Evolutionary conservation across 441 rosid genomes (phyloP).

Genomic region (Metrosideros polymorpha): DNA sequence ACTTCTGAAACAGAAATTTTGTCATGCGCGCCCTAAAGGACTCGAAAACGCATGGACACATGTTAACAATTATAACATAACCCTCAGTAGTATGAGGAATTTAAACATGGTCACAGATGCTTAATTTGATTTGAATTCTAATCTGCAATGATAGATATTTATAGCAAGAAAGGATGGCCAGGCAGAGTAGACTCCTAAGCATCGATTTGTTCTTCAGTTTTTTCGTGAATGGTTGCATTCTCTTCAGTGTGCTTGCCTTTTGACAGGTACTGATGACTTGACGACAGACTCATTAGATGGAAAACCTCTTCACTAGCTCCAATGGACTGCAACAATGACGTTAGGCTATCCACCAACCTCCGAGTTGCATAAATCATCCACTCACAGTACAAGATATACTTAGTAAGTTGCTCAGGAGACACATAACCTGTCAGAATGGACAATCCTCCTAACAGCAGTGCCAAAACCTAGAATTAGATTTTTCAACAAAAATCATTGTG

Average conservation of each 20-base stretch:
- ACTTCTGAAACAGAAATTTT: too few species aligned
- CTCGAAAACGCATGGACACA: neutral
- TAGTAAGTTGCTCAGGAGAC: slow-evolving; percentile 31
- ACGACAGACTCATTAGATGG: slow-evolving; percentile 23
- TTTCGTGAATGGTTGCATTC: neutral
- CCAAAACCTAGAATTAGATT: slow-evolving; percentile 18
- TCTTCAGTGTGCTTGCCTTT: slow-evolving; percentile 18
- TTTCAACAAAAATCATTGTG: neutral
- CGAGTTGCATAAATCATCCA: slow-evolving; percentile 43
- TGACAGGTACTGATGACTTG: slow-evolving; percentile 17
- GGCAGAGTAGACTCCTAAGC: neutral
- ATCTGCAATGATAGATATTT: neutral
- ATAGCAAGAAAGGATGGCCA: neutral
- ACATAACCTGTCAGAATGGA: slow-evolving; percentile 21
- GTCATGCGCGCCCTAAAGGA: too few species aligned
- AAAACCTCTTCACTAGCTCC: slow-evolving; percentile 38
- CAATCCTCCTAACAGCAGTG: slow-evolving; percentile 31
- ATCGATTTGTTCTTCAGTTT: neutral
- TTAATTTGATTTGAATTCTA: neutral
- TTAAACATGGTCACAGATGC: neutral
- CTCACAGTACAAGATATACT: slow-evolving; percentile 32
- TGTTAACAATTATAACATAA: neutral
- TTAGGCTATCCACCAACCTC: slow-evolving; percentile 33
- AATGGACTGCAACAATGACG: slow-evolving; percentile 23
- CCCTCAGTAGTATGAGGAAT: neutral